Base-by-base conservation (phyloP, 306 rosid genomes). In the Quercus berberidifolia region DNA sequence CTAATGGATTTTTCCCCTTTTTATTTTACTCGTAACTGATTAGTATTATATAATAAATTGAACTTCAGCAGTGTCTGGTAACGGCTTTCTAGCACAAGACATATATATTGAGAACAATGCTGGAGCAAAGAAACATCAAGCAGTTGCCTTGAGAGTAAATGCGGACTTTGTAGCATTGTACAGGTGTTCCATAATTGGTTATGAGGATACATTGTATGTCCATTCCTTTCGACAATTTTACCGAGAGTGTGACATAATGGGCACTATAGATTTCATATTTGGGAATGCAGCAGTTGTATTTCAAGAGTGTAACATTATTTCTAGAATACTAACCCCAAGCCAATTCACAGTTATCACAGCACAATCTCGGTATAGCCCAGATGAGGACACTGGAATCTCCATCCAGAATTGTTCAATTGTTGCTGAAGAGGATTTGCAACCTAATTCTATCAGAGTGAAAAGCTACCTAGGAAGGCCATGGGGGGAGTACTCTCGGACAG, bases 141-240 rank as follows among this genome's bases (percentile, higher is more conserved):
- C 97, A 38, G 92, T 85, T 23, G 96, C 97, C 7, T 30, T 89
- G 69, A 87, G 96, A 80, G 86, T 93, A 41, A 91, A 93, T 79
- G 92, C 92, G 13, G 96, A 93, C 81, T 82, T 89, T 43, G 74
- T 83, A 10, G 94, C 96, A 1, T 49, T 91, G 2, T 93, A 88
- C 87, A 88, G 80, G 56, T 91, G 94, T 72, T 69, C 87, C 74
- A 58, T 93, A 57, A 67, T 77, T 64, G 92, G 97, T 71, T 83
- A 81, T 85, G 91, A 91, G 77, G 96, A 93, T 88, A 88, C 90
- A 20, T 74, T 93, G 1, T 91, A 93, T 38, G 92, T 83, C 11
- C 97, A 93, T 77, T 91, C 97, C 7, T 89, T 93, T 64, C 80
- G 96, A 52, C 97, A 93, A 28, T 93, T 93, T 86, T 93, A 90